Percentiles rank a stretch among this genome's conserved stretches.
These are phyloP conservation scores for Brassica balearica DNA, from an alignment of 441 rosid genomes.

Conservation along the genomic window DNA sequence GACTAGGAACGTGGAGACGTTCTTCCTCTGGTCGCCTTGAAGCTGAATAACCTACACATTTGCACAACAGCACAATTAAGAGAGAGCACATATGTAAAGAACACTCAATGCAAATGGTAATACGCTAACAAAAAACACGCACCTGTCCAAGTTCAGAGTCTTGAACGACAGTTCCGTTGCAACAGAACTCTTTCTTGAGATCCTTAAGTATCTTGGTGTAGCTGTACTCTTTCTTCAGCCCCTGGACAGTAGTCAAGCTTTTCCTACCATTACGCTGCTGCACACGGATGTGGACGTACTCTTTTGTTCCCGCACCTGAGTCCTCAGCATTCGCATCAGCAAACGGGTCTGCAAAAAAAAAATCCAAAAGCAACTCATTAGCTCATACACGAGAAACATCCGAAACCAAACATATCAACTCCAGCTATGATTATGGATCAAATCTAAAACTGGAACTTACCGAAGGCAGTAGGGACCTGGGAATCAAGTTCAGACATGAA, in stretches of 20 bases:
- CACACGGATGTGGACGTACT: conserved; percentile 84
- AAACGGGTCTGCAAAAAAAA: conserved; percentile 74
- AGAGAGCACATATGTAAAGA: not conserved
- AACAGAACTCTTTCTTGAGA: conserved; percentile 94
- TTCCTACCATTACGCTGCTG: conserved; percentile 95
- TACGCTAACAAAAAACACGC: conserved; percentile 1
- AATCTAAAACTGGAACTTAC: conserved; percentile 45
- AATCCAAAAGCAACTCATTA: not conserved
- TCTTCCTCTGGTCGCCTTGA: conserved; percentile 70
- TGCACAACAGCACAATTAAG: not conserved
- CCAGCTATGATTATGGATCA: no score
- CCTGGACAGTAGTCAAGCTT: conserved; percentile 95
- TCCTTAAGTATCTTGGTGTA: conserved; percentile 91
- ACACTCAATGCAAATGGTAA: not conserved
- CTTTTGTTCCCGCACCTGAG: conserved; percentile 88
- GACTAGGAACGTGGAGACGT: conserved; percentile 57
- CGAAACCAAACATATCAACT: not conserved
- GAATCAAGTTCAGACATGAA: conserved; percentile 95
- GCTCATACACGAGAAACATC: not conserved
- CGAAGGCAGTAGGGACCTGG: conserved; percentile 85
- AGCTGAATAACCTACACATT: conserved; percentile 65
- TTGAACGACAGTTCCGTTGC: conserved; percentile 96
- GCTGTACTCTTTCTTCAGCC: conserved; percentile 90
- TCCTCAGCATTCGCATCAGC: conserved; percentile 94
- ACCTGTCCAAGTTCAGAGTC: conserved; percentile 96